These are phyloP conservation scores for Akanthomyces uredinophilus DNA, from an alignment of 2,329 filamentous ascomycete species.

Conservation along the genomic window DNA sequence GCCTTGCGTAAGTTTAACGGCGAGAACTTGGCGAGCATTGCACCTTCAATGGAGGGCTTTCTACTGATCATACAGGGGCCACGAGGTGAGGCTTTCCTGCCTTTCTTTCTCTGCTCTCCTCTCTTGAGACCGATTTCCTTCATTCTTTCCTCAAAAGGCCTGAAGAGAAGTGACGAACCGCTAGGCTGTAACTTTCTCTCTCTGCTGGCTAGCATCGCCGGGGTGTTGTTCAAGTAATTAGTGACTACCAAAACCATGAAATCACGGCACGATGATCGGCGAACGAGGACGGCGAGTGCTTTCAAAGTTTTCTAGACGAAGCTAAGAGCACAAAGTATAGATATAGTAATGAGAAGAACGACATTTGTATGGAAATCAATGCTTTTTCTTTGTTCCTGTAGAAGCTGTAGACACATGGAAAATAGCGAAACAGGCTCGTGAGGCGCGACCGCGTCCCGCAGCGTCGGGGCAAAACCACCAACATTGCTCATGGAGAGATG, in stretches of 20 bases:
- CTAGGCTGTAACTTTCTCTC: neutral
- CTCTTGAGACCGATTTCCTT: no score
- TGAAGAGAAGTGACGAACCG: neutral
- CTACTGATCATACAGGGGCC: no score
- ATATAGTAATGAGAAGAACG: neutral
- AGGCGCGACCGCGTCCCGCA: no score
- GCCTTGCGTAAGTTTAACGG: slow-evolving; percentile 52
- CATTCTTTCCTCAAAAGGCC: neutral
- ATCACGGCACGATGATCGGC: neutral
- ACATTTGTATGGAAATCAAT: neutral
- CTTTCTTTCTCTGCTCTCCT: no score
- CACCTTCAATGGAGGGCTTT: no score
- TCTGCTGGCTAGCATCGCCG: neutral
- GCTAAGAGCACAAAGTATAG: neutral
- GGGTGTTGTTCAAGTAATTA: no score
- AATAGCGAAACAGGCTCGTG: no score
- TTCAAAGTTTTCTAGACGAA: neutral
- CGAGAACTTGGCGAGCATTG: slow-evolving; percentile 27
- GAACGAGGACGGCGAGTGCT: neutral
- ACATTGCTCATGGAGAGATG: no score
- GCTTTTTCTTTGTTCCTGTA: neutral
- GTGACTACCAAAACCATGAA: neutral
- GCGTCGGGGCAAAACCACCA: no score
- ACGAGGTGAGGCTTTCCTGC: no score
- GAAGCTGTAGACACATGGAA: no score